phyloP scores from a whole-genome alignment of 2,329 filamentous ascomycete species.

The Thielaviopsis musarum region DNA sequence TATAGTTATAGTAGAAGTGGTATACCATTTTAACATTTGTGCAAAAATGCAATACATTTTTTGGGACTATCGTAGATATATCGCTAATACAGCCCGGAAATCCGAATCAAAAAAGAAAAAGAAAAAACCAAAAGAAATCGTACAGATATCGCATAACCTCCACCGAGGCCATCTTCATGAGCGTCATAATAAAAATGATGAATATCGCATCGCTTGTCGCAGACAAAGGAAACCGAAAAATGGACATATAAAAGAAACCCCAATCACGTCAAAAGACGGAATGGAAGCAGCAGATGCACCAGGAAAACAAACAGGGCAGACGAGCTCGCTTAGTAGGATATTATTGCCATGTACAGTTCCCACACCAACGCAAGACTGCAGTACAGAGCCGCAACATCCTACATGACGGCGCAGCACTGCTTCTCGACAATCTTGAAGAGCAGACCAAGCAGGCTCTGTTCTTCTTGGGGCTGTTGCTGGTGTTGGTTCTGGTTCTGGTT shows the following conservation, averaged over 20 bases:
- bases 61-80: background rate
- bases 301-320: background rate
- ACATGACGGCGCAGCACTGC: slow-evolving; percentile 64
- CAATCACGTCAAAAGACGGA: background rate
- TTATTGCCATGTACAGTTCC: background rate
- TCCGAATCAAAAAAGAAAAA: background rate
- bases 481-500: slow-evolving; percentile 11
- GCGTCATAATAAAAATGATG: background rate
- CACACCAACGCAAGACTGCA: background rate
- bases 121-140: background rate
- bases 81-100: background rate
- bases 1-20: no score
- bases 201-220: background rate
- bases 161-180: background rate
- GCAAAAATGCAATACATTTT: background rate
- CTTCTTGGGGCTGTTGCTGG: slow-evolving; percentile 18
- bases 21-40: background rate
- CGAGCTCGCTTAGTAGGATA: background rate
- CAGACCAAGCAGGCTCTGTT: slow-evolving; percentile 23
- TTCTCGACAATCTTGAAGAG: slow-evolving; percentile 38
- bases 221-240: background rate
- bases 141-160: background rate
- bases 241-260: background rate
- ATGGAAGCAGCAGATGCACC: background rate
- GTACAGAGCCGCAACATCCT: slow-evolving; percentile 15